phyloP scores from a whole-genome alignment of 1,284 basidiomycete genomes.

The Puccinia novopanici region DNA sequence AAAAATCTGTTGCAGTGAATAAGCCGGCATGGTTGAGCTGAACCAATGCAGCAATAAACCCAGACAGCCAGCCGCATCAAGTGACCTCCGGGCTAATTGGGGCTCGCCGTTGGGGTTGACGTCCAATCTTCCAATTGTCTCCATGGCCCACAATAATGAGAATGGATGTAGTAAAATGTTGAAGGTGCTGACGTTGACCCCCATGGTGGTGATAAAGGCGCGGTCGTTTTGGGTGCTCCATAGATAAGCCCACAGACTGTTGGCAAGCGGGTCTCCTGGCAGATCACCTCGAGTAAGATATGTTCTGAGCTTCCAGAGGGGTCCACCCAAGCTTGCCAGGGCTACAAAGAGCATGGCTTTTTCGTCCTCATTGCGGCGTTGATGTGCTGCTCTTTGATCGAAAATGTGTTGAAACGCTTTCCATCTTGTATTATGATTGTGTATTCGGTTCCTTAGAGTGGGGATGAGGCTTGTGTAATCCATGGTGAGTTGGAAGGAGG shows the following conservation, averaged over 20 bases:
- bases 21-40: not conserved
- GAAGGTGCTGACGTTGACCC: not conserved
- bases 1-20: slow-evolving; percentile 5
- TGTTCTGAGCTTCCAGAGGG: not conserved
- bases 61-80: not conserved
- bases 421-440: too few relatives aligned
- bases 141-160: not conserved
- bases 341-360: too few relatives aligned
- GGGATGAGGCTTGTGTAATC: too few relatives aligned
- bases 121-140: not conserved
- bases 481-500: too few relatives aligned
- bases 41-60: not conserved
- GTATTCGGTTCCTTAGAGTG: too few relatives aligned
- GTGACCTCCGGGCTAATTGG: not conserved
- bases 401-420: too few relatives aligned
- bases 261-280: not conserved
- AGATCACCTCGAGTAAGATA: not conserved
- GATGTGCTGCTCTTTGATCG: too few relatives aligned
- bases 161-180: not conserved
- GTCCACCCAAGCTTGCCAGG: not conserved
- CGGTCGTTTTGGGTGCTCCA: not conserved
- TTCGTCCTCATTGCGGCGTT: too few relatives aligned
- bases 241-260: not conserved
- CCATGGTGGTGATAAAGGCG: slow-evolving; percentile 1
- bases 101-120: not conserved